Evolutionary conservation across 805 yeast species (phyloP), one percentile per base, ranked within the genome.

Genomic region (Starmerella sp.): DNA sequence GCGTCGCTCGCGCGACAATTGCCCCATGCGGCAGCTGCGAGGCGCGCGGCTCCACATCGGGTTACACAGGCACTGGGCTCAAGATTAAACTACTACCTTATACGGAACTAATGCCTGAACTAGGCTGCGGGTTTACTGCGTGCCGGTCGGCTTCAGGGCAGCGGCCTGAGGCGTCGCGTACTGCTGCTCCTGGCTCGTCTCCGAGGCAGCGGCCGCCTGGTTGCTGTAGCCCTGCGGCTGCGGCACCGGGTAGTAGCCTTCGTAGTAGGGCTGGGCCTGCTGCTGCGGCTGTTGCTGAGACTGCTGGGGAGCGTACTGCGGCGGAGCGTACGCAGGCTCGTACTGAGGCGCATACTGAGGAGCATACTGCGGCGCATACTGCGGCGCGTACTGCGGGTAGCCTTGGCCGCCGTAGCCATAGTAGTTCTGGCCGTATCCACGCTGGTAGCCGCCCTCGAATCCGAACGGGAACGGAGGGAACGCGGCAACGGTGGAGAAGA

Each of bases 161-260:
- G 37, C 48, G 8, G 48, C 48, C 37, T 44, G 48, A 28, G 47
- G 47, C 5, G 48, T 44, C 29, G 48, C 48, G 28, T 44, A 44
- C 41, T 32, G 51, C 46, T 14, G 51, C 46, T 14, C 13, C 32
- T 15, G 47, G 30, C n/a, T 39, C 14, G 22, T 41, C 17, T 30
- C 48, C 39, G 44, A 13, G 29, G 15, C 46, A 38, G 36, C 41
- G 13, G 43, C 43, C 6, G 43, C 49, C 39, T 48, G 48, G 38
- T 48, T 15, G 10, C n/a, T 22, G 38, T 52, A 48, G 17, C 36
- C 44, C 45, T 46, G 43, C 43, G n/a, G 43, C 43, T 39, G 43
- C 43, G 22, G 43, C 43, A 7, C 45, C 10, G 47, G 52, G 28
- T 56, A 48, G 31, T 54, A 43, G 41, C 54, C 35, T 17, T 36